Evolutionary conservation across 2,329 filamentous ascomycete genomes (phyloP).

Genomic region (Arthrobotrys megalospora): DNA sequence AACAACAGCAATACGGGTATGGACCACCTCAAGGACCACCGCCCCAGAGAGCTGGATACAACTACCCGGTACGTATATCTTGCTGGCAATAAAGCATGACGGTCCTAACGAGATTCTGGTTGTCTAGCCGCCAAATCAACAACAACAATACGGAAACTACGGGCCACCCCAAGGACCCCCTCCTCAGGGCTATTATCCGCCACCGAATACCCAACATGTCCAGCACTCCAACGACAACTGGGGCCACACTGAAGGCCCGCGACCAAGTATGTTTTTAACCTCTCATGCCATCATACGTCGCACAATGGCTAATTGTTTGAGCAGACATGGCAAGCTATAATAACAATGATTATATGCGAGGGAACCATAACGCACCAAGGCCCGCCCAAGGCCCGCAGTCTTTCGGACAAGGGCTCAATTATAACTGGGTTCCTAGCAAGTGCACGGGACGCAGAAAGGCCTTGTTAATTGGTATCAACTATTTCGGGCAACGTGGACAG

Average conservation of each 20-base stretch:
- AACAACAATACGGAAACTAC: constrained; percentile 29
- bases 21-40: constrained; percentile 47
- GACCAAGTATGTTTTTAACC: constrained; percentile 35
- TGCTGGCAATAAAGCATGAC: background rate
- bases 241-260: constrained; percentile 51
- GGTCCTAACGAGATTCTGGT: background rate
- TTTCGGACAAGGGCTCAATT: constrained; percentile 53
- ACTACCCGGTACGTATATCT: constrained; percentile 46
- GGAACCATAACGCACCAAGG: constrained; percentile 52
- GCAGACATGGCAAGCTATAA: constrained; percentile 50
- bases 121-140: constrained; percentile 32
- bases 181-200: constrained; percentile 51
- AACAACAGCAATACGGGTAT: constrained; percentile 35
- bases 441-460: constrained; percentile 82
- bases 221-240: constrained; percentile 42
- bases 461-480: constrained; percentile 84
- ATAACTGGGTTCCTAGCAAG: constrained; percentile 67
- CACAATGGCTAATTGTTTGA: constrained; percentile 1
- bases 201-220: constrained; percentile 47
- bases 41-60: constrained; percentile 12
- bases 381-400: constrained; percentile 46
- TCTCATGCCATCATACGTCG: background rate
- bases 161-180: constrained; percentile 39
- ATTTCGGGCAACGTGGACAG: constrained; percentile 80
- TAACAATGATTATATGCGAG: constrained; percentile 43